phyloP scores from a whole-genome alignment of 805 yeast genomes.

The Hanseniaspora lindneri region DNA sequence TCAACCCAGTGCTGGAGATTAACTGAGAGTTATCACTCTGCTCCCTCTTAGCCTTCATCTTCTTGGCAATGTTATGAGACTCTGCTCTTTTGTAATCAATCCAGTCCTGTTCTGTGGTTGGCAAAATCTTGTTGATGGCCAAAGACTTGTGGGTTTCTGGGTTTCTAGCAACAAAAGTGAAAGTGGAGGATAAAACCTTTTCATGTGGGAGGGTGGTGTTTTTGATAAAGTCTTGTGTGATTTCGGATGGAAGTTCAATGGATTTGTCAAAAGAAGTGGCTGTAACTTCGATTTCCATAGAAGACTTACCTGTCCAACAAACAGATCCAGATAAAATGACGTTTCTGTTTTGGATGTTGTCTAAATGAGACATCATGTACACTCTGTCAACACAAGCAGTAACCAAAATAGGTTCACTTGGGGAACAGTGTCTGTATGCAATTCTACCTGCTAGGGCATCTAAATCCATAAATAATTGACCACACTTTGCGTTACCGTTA shows the following conservation, averaged over 20 bases:
- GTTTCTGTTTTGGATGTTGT: conserved; percentile 61
- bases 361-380: conserved; percentile 72
- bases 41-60: conserved; percentile 56
- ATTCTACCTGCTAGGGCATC: conserved; percentile 91
- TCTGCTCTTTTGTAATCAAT: conserved; percentile 78
- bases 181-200: conserved; percentile 75
- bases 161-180: conserved; percentile 91
- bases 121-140: conserved; percentile 71
- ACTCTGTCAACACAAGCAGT: conserved; percentile 92
- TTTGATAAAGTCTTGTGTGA: conserved; percentile 47
- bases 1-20: conserved; percentile 59
- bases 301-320: conserved; percentile 87
- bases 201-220: conserved; percentile 29
- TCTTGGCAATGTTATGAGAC: conserved; percentile 76
- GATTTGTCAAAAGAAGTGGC: conserved; percentile 64
- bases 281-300: conserved; percentile 87
- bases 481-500: conserved; percentile 81
- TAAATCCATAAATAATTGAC: conserved; percentile 85
- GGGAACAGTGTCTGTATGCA: conserved; percentile 85
- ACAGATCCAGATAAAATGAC: conserved; percentile 82
- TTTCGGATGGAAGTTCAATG: conserved; percentile 34
- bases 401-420: conserved; percentile 90
- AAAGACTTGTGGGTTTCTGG: conserved; percentile 85
- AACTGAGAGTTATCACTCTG: conserved; percentile 28
- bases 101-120: conserved; percentile 67